A percentile compares a stretch with the other conserved stretches of the same genome.
These are phyloP conservation scores for Thraustochytrium aureum DNA, from an alignment of 352 stramenopile species.

Conservation along the genomic window DNA sequence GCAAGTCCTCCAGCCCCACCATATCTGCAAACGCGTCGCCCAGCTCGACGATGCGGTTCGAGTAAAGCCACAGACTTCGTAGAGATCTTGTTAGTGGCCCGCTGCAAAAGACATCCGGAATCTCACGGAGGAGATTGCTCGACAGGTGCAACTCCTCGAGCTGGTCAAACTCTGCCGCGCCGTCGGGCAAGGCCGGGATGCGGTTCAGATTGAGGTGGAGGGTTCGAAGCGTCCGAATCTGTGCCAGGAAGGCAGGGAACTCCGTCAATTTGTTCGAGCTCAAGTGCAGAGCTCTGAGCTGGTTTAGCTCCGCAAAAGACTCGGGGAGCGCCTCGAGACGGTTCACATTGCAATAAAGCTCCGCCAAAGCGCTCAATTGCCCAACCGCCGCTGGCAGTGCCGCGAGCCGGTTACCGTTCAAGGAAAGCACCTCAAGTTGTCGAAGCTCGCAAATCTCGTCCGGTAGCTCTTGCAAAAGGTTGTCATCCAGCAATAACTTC, in stretches of 20 bases:
- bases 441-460: not conserved
- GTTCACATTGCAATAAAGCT: conserved; percentile 29
- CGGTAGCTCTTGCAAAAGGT: not conserved
- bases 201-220: conserved; percentile 29
- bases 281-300: not conserved
- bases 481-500: conserved; percentile 38
- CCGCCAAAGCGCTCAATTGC: not conserved
- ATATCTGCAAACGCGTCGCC: conserved; percentile 22
- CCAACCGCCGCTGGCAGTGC: conserved; percentile 23
- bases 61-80: conserved; percentile 19
- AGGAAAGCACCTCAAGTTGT: not conserved
- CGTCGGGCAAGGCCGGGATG: conserved; percentile 16
- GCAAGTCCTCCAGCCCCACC: conserved; percentile 6
- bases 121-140: not conserved
- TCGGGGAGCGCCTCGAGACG: conserved; percentile 7
- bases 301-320: not conserved
- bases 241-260: not conserved
- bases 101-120: not conserved
- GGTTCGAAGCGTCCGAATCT: not conserved
- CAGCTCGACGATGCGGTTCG: conserved; percentile 40
- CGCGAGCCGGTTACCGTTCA: not conserved
- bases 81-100: not conserved
- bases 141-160: conserved; percentile 30
- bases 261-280: conserved; percentile 14
- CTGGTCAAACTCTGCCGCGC: not conserved